phyloP scores from a whole-genome alignment of 2,329 filamentous ascomycete genomes.

The Pseudocercospora crystallina region DNA sequence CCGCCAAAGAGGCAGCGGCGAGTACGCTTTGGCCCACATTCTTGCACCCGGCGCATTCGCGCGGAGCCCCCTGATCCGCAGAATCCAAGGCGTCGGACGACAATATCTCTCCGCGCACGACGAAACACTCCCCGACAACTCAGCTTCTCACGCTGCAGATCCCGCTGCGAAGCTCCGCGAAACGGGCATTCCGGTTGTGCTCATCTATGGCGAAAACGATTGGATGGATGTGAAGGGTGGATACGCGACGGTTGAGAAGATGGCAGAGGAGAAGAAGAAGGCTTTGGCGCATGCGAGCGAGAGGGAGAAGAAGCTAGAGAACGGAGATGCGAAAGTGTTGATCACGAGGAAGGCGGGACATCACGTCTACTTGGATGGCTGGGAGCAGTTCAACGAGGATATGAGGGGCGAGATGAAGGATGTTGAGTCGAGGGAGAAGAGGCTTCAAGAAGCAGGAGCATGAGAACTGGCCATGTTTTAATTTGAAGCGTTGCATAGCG shows the following conservation, averaged over 20 bases:
- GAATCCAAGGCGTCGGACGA: conserved; percentile 84
- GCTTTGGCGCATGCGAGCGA: conserved; percentile 64
- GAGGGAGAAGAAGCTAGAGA: conserved; percentile 65
- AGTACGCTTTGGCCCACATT: conserved; percentile 90
- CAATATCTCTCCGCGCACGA: conserved; percentile 51
- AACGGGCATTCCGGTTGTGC: conserved; percentile 69
- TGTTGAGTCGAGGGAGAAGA: conserved; percentile 47
- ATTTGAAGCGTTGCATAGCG: too few species aligned
- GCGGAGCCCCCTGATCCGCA: conserved; percentile 78
- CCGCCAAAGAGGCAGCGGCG: conserved; percentile 84
- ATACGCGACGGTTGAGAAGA: conserved; percentile 73
- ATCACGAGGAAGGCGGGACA: conserved; percentile 72
- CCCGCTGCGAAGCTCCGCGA: conserved; percentile 59
- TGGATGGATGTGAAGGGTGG: conserved; percentile 98
- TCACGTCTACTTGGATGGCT: conserved; percentile 70
- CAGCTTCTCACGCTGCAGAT: conserved; percentile 56
- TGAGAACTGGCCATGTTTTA: too few species aligned
- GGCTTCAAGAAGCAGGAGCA: conserved; percentile 9
- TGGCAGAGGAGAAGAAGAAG: conserved; percentile 65
- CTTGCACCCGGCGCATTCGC: conserved; percentile 93
- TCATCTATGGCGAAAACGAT: conserved; percentile 97
- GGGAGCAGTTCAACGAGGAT: conserved; percentile 67
- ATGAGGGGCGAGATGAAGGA: conserved; percentile 67
- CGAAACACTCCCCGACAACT: conserved; percentile 28
- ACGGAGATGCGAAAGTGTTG: conserved; percentile 78